A percentile compares a stretch with the other conserved stretches of the same genome.
phyloP scores from a whole-genome alignment of 2,329 filamentous ascomycete species.

The Aspergillus sp. region DNA sequence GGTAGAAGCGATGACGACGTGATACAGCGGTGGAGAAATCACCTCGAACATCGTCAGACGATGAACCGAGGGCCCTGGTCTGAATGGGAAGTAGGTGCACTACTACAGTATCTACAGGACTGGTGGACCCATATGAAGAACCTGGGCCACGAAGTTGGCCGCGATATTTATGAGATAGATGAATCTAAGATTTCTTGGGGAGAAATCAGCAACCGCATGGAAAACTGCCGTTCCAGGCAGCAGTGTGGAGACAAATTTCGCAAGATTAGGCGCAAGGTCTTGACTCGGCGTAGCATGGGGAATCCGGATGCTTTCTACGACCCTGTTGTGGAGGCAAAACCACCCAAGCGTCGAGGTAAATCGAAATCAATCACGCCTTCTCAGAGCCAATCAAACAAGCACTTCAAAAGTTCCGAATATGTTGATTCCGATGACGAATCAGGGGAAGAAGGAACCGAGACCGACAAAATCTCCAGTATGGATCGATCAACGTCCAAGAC shows the following conservation, averaged over 20 bases:
- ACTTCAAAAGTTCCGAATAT: constrained; percentile 10
- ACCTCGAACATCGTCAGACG: constrained; percentile 39
- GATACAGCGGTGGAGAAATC: constrained; percentile 47
- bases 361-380: neutral
- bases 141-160: constrained; percentile 26
- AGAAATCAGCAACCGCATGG: constrained; percentile 31
- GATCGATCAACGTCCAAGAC: neutral
- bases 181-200: constrained; percentile 37
- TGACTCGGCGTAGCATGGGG: constrained; percentile 22
- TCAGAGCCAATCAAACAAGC: neutral
- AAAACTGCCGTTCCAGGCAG: constrained; percentile 37
- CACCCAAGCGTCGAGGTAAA: neutral
- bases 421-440: constrained; percentile 14
- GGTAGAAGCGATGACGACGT: constrained; percentile 45
- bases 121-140: constrained; percentile 25
- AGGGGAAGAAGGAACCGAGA: neutral
- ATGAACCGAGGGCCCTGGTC: constrained; percentile 42
- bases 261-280: constrained; percentile 30
- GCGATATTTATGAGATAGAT: constrained; percentile 40
- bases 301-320: constrained; percentile 30
- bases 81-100: constrained; percentile 31
- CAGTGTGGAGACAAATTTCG: constrained; percentile 45
- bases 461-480: neutral
- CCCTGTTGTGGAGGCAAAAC: constrained; percentile 11
- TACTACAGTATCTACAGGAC: constrained; percentile 32